Percentiles rank a stretch among this genome's conserved stretches.
These are phyloP conservation scores for Pouteria glomerata DNA, from an alignment of 148 eudicot species.

Conservation along the genomic window DNA sequence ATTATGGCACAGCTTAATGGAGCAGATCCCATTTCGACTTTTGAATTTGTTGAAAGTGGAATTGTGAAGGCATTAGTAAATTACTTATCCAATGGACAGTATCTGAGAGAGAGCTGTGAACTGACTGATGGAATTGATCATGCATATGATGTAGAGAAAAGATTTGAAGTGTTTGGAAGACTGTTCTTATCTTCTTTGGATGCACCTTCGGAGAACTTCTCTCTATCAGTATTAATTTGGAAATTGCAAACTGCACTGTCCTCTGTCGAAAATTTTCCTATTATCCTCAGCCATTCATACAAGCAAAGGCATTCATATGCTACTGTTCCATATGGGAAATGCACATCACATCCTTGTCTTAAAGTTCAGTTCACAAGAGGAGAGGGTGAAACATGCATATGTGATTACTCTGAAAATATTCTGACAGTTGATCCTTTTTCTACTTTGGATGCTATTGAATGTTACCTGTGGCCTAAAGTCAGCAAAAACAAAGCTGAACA, in stretches of 20 bases:
- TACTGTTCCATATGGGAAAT: constrained; percentile 55
- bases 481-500: constrained; percentile 22
- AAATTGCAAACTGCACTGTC: constrained; percentile 78
- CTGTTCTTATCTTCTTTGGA: constrained; percentile 43
- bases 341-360: constrained; percentile 54
- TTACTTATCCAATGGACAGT: constrained; percentile 52
- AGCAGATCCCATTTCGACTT: constrained; percentile 70
- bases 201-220: constrained; percentile 25
- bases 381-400: constrained; percentile 53
- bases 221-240: constrained; percentile 38
- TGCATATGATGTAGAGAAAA: constrained; percentile 36
- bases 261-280: constrained; percentile 72
- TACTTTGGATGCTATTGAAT: constrained; percentile 63
- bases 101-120: constrained; percentile 21
- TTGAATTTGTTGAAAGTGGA: constrained; percentile 93
- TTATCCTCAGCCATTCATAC: constrained; percentile 34
- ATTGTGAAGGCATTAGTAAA: constrained; percentile 60
- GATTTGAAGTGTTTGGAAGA: constrained; percentile 68
- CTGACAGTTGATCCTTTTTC: constrained; percentile 81
- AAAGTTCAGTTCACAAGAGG: constrained; percentile 62
- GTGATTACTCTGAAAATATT: constrained; percentile 51
- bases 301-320: constrained; percentile 60
- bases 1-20: constrained; percentile 62
- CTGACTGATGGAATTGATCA: constrained; percentile 16
- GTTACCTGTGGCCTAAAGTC: constrained; percentile 56